Evolutionary conservation across 2,329 filamentous ascomycete species (phyloP).

Genomic region (Tolypocladium ophioglossoides): DNA sequence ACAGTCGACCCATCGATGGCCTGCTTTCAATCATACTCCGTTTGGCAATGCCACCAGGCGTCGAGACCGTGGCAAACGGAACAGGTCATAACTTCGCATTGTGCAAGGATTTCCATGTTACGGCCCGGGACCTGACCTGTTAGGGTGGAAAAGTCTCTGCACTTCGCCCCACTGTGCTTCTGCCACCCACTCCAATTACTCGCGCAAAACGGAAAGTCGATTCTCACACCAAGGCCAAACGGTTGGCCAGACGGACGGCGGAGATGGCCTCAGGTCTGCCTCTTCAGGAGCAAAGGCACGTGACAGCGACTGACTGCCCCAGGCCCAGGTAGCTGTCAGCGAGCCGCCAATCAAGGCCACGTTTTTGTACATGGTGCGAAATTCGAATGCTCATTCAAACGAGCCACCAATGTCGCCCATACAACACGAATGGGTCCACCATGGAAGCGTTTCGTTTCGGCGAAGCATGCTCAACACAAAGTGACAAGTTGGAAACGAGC

Average conservation of each 20-base stretch:
- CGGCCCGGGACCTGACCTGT: too few relatives aligned
- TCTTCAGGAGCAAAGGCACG: background rate
- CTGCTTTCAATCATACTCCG: background rate
- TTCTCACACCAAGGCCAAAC: background rate
- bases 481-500: background rate
- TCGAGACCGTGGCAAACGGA: background rate
- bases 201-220: background rate
- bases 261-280: background rate
- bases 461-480: background rate
- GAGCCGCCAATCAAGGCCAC: background rate
- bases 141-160: background rate
- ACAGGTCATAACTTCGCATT: background rate
- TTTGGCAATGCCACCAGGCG: too few relatives aligned
- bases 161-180: background rate
- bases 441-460: background rate
- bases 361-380: background rate
- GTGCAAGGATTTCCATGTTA: background rate
- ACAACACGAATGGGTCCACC: background rate
- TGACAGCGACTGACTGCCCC: background rate
- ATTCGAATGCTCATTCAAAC: background rate
- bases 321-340: background rate
- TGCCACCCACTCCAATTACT: background rate
- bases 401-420: background rate
- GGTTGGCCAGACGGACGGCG: background rate
- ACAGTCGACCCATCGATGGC: background rate